These are phyloP conservation scores for Biscutella laevigata DNA, from an alignment of 441 rosid genomes.

Conservation along the genomic window DNA sequence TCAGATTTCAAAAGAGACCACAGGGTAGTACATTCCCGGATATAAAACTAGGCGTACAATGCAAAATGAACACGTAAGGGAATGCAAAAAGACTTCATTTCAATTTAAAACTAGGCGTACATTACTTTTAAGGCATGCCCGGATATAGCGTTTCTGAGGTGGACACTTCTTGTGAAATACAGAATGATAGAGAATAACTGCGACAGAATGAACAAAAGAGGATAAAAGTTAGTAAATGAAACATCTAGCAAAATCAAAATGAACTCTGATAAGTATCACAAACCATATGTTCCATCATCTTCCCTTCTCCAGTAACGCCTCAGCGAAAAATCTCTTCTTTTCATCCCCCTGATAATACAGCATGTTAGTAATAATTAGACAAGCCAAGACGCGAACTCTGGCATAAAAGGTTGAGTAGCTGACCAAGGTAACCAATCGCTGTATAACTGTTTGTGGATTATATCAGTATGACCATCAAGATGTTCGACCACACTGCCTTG, in stretches of 20 bases:
- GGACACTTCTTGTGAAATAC: constrained; percentile 93
- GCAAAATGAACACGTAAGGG: background rate
- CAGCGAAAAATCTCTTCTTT: constrained; percentile 71
- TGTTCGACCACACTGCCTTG: constrained; percentile 87
- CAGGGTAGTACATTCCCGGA: too few species aligned
- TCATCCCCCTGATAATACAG: constrained; percentile 63
- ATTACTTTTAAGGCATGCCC: constrained; percentile 99
- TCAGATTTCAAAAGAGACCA: background rate
- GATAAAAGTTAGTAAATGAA: background rate
- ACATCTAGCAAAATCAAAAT: background rate
- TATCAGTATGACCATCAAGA: constrained; percentile 93
- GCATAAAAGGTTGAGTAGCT: constrained; percentile 25
- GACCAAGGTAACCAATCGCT: constrained; percentile 88
- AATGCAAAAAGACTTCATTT: constrained; percentile 14
- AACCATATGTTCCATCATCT: constrained; percentile 96
- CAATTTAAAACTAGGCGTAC: constrained; percentile 50
- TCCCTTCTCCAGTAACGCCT: constrained; percentile 98
- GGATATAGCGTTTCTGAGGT: constrained; percentile 69
- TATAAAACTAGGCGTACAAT: too few species aligned
- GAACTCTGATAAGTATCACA: constrained; percentile 15
- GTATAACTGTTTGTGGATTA: constrained; percentile 78
- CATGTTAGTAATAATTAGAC: constrained; percentile 17
- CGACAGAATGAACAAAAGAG: constrained; percentile 20
- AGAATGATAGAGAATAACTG: constrained; percentile 92
- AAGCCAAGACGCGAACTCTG: constrained; percentile 9